phyloP scores from a whole-genome alignment of 1,139 yeast genomes.

The Taiozyma sp. region DNA sequence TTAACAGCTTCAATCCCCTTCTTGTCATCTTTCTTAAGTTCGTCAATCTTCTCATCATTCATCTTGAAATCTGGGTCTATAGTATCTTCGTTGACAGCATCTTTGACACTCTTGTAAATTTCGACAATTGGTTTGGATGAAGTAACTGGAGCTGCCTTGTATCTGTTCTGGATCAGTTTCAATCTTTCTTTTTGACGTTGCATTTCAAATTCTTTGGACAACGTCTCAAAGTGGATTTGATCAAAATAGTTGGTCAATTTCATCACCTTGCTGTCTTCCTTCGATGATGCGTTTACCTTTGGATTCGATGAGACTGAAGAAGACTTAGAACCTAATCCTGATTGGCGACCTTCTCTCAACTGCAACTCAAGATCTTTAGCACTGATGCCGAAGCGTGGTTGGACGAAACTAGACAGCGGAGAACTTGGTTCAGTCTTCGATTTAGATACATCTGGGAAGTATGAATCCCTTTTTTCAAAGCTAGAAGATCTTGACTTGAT shows the following conservation, averaged over 20 bases:
- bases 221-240: slow-evolving; percentile 73
- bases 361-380: slow-evolving; percentile 25
- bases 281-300: slow-evolving; percentile 9
- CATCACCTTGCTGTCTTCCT: slow-evolving; percentile 43
- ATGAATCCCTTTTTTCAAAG: slow-evolving; percentile 4
- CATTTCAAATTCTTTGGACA: slow-evolving; percentile 80
- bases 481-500: slow-evolving; percentile 7
- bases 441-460: slow-evolving; percentile 1
- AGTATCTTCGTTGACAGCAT: slow-evolving; percentile 59
- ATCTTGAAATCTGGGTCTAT: slow-evolving; percentile 5
- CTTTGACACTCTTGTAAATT: slow-evolving; percentile 83
- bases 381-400: slow-evolving; percentile 22
- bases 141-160: slow-evolving; percentile 71
- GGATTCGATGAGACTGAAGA: slow-evolving; percentile 8
- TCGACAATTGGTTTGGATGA: slow-evolving; percentile 87
- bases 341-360: slow-evolving; percentile 25
- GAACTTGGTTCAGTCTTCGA: background rate
- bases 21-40: slow-evolving; percentile 18
- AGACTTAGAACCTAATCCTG: slow-evolving; percentile 15
- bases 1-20: slow-evolving; percentile 15
- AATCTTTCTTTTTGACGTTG: slow-evolving; percentile 80
- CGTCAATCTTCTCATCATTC: slow-evolving; percentile 3
- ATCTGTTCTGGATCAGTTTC: slow-evolving; percentile 56
- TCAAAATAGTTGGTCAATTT: slow-evolving; percentile 68
- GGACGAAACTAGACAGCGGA: background rate